A percentile compares a stretch with the other conserved stretches of the same genome.
phyloP scores from a whole-genome alignment of 1,139 yeast species.

The Yarrowia galli region DNA sequence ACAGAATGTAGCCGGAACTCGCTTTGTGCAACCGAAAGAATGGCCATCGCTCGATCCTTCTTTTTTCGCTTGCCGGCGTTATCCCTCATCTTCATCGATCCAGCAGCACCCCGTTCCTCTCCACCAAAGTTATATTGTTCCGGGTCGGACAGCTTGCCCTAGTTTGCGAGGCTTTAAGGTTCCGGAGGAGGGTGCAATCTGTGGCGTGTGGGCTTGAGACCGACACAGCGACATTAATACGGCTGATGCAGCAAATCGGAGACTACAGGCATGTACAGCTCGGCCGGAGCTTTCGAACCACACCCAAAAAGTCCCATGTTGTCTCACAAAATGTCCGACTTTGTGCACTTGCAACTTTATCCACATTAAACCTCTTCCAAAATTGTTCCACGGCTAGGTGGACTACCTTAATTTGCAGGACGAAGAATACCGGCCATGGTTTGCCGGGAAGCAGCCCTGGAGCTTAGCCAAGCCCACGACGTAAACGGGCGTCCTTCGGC shows the following conservation, averaged over 20 bases:
- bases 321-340: constrained; percentile 1
- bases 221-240: not conserved
- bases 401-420: not conserved
- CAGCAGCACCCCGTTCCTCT: too few relatives aligned
- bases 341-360: not conserved
- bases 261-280: too few relatives aligned
- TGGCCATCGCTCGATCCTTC: too few relatives aligned
- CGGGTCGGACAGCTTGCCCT: constrained; percentile 4
- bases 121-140: constrained; percentile 13
- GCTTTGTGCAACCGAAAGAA: too few relatives aligned
- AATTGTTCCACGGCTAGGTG: constrained; percentile 17
- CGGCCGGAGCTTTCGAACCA: not conserved
- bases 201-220: not conserved
- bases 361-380: constrained; percentile 8
- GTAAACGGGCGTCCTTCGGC: not conserved
- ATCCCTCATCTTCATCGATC: too few relatives aligned
- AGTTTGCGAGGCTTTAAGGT: not conserved
- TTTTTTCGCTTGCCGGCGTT: too few relatives aligned
- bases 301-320: not conserved
- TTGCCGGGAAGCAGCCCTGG: too few relatives aligned
- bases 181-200: not conserved
- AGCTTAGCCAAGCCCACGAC: not conserved
- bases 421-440: not conserved
- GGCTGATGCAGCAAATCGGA: not conserved
- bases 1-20: too few relatives aligned